These are phyloP conservation scores for Adansonia gregorii DNA, from an alignment of 441 rosid genomes.

Conservation along the genomic window DNA sequence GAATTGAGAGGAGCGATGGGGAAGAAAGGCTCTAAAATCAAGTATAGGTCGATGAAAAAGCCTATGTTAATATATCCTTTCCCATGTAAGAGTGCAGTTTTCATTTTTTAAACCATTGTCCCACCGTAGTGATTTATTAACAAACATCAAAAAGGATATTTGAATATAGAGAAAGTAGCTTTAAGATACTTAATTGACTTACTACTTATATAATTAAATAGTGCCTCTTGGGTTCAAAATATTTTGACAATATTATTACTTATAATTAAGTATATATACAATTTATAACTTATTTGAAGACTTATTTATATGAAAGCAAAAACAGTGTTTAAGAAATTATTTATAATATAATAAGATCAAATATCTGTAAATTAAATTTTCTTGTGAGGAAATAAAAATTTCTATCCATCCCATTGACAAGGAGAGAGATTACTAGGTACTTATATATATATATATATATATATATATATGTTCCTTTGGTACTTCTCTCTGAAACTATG, in stretches of 20 bases:
- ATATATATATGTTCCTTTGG: not conserved
- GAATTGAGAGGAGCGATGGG: not conserved
- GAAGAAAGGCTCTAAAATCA: not conserved
- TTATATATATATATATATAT: not conserved
- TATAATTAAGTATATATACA: not conserved
- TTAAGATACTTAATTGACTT: not conserved
- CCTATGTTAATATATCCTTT: constrained; percentile 7
- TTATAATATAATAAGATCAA: too few species aligned
- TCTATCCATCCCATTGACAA: not conserved
- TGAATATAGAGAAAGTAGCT: not conserved
- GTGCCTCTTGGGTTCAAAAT: not conserved
- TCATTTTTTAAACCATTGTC: constrained; percentile 10
- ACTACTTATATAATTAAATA: not conserved
- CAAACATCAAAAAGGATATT: not conserved
- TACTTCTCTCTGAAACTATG: constrained; percentile 22
- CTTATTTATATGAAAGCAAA: not conserved
- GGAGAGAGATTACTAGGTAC: not conserved
- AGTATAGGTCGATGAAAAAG: not conserved
- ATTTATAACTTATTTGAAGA: not conserved
- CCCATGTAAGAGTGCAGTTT: not conserved
- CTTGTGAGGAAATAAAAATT: not conserved
- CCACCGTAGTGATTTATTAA: not conserved
- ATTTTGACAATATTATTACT: not conserved
- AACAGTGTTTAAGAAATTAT: not conserved
- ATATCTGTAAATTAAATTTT: not conserved